These are phyloP conservation scores for Yarrowia sp. DNA, from an alignment of 805 yeast species.

Conservation along the genomic window DNA sequence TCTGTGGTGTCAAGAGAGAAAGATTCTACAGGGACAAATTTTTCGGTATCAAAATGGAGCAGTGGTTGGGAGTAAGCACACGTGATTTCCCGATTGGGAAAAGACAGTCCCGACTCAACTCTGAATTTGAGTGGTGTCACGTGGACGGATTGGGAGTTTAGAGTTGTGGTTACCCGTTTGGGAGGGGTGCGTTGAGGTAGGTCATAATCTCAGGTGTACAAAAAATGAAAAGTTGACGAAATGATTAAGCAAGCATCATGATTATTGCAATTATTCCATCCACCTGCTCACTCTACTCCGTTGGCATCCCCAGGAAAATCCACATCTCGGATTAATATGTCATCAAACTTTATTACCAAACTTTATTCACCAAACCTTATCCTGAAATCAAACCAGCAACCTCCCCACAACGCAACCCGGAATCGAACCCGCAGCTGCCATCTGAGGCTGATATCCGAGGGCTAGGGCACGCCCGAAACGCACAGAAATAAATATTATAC, in stretches of 20 bases:
- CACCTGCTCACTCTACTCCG: too few relatives aligned
- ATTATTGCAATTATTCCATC: too few relatives aligned
- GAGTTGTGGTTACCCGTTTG: too few relatives aligned
- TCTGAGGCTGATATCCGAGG: background rate
- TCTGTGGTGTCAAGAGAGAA: conserved; percentile 27
- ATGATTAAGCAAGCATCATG: too few relatives aligned
- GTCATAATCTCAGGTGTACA: conserved; percentile 15
- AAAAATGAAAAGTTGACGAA: too few relatives aligned
- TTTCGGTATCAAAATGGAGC: conserved; percentile 24
- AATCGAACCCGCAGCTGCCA: background rate
- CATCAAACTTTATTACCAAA: too few relatives aligned
- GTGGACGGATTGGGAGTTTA: too few relatives aligned
- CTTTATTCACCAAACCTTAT: background rate
- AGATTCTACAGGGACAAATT: conserved; percentile 21
- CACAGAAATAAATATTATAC: background rate
- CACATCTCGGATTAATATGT: too few relatives aligned
- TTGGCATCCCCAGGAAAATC: too few relatives aligned
- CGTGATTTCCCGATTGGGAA: conserved; percentile 25
- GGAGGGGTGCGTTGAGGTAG: background rate
- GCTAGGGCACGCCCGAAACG: background rate
- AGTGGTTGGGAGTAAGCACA: conserved; percentile 14
- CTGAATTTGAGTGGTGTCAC: conserved; percentile 9
- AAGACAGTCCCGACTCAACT: conserved; percentile 17
- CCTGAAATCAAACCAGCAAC: background rate
- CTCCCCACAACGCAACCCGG: too few relatives aligned